Conservation (phyloP, 768 basidiomycete species). For the Dendrothele bispora region DNA sequence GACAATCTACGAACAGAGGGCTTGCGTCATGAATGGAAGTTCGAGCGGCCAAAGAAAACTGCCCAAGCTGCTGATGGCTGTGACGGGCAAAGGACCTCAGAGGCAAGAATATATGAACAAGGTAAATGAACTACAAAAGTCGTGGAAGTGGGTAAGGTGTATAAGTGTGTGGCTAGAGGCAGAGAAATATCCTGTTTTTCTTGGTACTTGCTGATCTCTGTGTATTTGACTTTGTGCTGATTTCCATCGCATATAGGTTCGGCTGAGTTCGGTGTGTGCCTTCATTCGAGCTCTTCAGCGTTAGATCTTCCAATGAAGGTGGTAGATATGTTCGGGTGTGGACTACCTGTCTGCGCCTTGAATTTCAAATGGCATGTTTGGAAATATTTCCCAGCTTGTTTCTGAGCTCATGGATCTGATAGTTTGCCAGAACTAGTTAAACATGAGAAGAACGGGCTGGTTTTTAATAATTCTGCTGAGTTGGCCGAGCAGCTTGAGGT, state of each 20-base stretch:
- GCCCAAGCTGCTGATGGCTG: constrained; percentile 78
- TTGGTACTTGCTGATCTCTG: constrained; percentile 51
- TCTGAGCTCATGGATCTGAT: constrained; percentile 3
- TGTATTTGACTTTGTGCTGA: background rate
- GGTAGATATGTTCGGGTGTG: constrained; percentile 99
- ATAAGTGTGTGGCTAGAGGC: constrained; percentile 87
- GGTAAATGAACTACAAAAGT: constrained; percentile 55
- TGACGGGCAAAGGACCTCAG: constrained; percentile 90
- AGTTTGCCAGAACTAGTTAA: constrained; percentile 88
- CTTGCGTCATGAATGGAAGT: constrained; percentile 26
- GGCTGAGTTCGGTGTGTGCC: constrained; percentile 87
- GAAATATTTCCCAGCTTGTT: constrained; percentile 1
- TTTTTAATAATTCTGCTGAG: constrained; percentile 68
- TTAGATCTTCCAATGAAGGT: constrained; percentile 98
- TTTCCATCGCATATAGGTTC: constrained; percentile 51
- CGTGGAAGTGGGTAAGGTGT: constrained; percentile 79
- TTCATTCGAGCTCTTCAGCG: constrained; percentile 89
- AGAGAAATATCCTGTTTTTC: constrained; percentile 83
- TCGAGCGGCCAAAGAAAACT: constrained; percentile 34
- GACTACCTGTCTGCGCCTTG: constrained; percentile 89
- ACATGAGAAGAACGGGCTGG: constrained; percentile 78
- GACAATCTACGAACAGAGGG: constrained; percentile 62
- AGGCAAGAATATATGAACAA: constrained; percentile 71
- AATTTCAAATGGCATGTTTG: constrained; percentile 72
- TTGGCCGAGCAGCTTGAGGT: constrained; percentile 76